Percentiles rank a stretch among this genome's conserved stretches.
These are phyloP conservation scores for Suhomyces bokatorum DNA, from an alignment of 1,139 yeast species.

Conservation along the genomic window DNA sequence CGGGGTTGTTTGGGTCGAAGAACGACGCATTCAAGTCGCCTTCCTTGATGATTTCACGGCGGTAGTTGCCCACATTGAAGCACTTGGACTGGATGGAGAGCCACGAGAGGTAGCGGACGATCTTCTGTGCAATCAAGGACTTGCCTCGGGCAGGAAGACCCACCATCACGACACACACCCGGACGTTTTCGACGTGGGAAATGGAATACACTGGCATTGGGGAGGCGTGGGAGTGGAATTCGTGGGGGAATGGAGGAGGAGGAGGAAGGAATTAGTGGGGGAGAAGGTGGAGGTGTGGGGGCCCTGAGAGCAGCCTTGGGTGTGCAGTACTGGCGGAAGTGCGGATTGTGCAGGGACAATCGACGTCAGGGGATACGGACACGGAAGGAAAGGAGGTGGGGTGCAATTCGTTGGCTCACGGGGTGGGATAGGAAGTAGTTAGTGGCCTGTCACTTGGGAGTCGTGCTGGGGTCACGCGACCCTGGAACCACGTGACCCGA, in stretches of 20 bases:
- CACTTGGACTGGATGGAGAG: slow-evolving; percentile 82
- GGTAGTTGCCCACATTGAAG: slow-evolving; percentile 85
- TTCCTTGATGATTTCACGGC: slow-evolving; percentile 54
- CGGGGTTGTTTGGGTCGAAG: slow-evolving; percentile 66
- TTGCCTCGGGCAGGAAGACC: slow-evolving; percentile 75
- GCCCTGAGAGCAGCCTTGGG: neutral
- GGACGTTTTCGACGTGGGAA: slow-evolving; percentile 67
- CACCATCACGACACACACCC: slow-evolving; percentile 77
- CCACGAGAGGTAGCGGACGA: slow-evolving; percentile 91
- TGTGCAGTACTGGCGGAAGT: neutral
- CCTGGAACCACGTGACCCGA: neutral
- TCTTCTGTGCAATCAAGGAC: slow-evolving; percentile 76
- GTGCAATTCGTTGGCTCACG: neutral
- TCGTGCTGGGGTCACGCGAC: slow-evolving; percentile 4
- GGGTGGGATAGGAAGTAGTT: neutral
- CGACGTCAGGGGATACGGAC: slow-evolving; percentile 1
- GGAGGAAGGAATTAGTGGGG: neutral
- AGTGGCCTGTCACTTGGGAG: neutral
- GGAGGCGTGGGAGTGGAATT: neutral
- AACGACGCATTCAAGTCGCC: slow-evolving; percentile 61
- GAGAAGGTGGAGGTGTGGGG: neutral
- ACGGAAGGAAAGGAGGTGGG: neutral
- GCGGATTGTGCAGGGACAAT: neutral
- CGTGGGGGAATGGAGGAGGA: slow-evolving; percentile 1
- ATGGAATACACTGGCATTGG: slow-evolving; percentile 73